Evolutionary conservation across 1,139 yeast species (phyloP).

Genomic region (Candida sojae): DNA sequence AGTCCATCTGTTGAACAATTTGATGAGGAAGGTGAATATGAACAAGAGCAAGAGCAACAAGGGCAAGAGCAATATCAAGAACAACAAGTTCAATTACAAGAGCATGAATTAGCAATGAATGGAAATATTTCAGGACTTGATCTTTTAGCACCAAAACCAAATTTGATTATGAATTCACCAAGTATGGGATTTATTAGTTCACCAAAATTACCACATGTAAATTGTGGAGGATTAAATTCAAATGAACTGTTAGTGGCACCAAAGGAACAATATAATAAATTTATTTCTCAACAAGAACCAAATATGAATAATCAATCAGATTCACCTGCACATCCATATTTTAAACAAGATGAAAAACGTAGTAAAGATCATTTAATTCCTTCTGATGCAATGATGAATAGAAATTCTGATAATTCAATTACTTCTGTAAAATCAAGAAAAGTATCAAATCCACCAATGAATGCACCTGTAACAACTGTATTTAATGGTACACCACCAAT

Average conservation of each 20-base stretch:
- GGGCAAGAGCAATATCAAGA: too few relatives aligned
- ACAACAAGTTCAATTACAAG: neutral
- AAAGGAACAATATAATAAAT: constrained; percentile 5
- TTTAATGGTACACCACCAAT: constrained; percentile 7
- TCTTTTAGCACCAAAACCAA: constrained; percentile 4
- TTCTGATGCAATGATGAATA: constrained; percentile 12
- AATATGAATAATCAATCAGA: neutral
- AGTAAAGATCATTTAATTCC: constrained; percentile 9
- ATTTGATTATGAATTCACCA: constrained; percentile 5
- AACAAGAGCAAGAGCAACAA: neutral
- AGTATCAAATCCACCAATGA: neutral
- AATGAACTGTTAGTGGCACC: constrained; percentile 4
- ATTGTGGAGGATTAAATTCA: neutral
- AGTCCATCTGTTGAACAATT: neutral
- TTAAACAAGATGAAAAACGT: constrained; percentile 4
- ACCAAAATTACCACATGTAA: neutral
- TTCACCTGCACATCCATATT: constrained; percentile 6
- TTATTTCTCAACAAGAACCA: constrained; percentile 3
- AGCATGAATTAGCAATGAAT: neutral
- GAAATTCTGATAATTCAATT: neutral
- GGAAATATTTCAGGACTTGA: neutral
- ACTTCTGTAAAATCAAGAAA: constrained; percentile 1
- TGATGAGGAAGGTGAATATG: neutral
- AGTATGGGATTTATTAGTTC: constrained; percentile 9
- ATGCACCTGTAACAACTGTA: constrained; percentile 1